A percentile compares a stretch with the other conserved stretches of the same genome.
Evolutionary conservation across 2,329 filamentous ascomycete species (phyloP).

Genomic region (Colletotrichum graminicola): DNA sequence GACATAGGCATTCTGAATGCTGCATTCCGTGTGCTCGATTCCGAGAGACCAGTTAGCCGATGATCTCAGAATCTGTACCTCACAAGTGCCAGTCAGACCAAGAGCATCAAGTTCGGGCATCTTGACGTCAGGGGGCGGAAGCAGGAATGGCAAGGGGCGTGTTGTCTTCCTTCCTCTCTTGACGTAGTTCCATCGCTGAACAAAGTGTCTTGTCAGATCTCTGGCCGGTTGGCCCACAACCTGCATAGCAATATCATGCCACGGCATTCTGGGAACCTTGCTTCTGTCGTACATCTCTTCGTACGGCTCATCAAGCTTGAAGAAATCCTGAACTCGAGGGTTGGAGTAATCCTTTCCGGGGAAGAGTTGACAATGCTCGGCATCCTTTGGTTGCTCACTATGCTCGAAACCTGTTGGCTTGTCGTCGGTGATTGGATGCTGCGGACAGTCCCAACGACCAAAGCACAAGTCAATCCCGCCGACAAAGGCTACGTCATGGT

Average conservation of each 20-base stretch:
- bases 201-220: constrained; percentile 94
- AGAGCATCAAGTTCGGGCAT: constrained; percentile 86
- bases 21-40: constrained; percentile 88
- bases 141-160: constrained; percentile 89
- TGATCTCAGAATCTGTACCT: constrained; percentile 94
- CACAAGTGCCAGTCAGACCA: constrained; percentile 92
- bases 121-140: constrained; percentile 93
- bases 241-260: constrained; percentile 99
- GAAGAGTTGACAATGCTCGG: constrained; percentile 95
- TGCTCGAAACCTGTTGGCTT: constrained; percentile 95
- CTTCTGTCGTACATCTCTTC: constrained; percentile 98
- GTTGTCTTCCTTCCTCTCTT: constrained; percentile 93
- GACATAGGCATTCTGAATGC: constrained; percentile 95
- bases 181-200: constrained; percentile 98
- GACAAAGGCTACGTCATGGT: constrained; percentile 95
- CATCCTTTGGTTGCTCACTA: constrained; percentile 82
- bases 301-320: constrained; percentile 90
- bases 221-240: constrained; percentile 95
- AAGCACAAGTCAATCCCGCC: constrained; percentile 98
- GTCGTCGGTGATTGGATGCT: constrained; percentile 91
- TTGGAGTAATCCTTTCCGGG: constrained; percentile 99
- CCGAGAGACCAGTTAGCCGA: constrained; percentile 93
- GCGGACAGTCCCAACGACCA: constrained; percentile 95
- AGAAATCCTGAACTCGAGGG: constrained; percentile 94
- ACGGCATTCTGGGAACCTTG: constrained; percentile 93